These are phyloP conservation scores for Miscanthus lutarioriparius DNA, from an alignment of 176 grass and related monocot species.

Conservation along the genomic window DNA sequence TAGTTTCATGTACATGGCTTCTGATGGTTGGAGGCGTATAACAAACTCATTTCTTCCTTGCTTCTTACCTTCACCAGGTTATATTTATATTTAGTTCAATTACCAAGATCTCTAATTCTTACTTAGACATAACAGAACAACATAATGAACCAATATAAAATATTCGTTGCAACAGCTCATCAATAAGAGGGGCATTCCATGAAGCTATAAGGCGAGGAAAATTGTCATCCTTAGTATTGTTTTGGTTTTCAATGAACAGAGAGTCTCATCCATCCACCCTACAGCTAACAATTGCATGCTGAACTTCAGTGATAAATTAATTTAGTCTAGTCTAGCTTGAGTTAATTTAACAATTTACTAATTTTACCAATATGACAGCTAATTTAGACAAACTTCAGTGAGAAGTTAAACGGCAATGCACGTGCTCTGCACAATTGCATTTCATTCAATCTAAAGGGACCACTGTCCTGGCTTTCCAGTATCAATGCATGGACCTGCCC, in stretches of 20 bases:
- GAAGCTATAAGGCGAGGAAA: neutral
- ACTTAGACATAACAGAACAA: slow-evolving; percentile 14
- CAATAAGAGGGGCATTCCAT: slow-evolving; percentile 1
- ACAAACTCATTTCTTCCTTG: slow-evolving; percentile 99
- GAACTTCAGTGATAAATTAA: neutral
- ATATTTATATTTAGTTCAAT: slow-evolving; percentile 17
- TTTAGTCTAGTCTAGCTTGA: neutral
- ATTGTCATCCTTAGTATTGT: neutral
- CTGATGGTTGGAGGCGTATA: slow-evolving; percentile 92
- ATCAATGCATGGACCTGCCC: slow-evolving; percentile 16
- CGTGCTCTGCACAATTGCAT: neutral
- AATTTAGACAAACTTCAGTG: slow-evolving; percentile 12
- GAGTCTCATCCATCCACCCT: neutral
- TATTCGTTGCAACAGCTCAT: neutral
- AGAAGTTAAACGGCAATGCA: neutral
- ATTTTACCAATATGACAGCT: neutral
- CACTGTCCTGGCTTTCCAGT: neutral
- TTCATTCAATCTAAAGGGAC: neutral
- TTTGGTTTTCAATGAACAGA: slow-evolving; percentile 10
- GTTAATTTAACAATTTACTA: slow-evolving; percentile 5
- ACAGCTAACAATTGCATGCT: neutral
- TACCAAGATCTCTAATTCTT: slow-evolving; percentile 25
- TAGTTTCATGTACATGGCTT: slow-evolving; percentile 99
- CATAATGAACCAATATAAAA: slow-evolving; percentile 19
- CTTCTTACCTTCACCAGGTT: slow-evolving; percentile 74